These are phyloP conservation scores for Fusarium pseudocircinatum DNA, from an alignment of 2,329 filamentous ascomycete species.

Conservation along the genomic window DNA sequence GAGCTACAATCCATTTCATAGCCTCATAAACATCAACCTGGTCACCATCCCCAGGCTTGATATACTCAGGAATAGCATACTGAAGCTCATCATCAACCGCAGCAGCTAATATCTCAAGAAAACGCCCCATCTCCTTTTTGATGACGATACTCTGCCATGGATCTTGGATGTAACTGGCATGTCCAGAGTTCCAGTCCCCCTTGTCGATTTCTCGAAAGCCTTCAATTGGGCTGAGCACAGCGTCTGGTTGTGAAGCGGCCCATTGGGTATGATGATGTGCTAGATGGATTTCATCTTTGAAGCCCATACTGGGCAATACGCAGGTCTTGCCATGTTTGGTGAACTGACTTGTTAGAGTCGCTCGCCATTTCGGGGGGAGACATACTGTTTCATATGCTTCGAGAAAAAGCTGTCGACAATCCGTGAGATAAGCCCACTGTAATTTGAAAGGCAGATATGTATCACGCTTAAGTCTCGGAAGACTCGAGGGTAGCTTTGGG, in stretches of 20 bases:
- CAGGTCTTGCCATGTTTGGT: slow-evolving; percentile 53
- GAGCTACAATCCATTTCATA: slow-evolving; percentile 45
- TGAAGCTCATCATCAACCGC: slow-evolving; percentile 49
- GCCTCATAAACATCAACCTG: slow-evolving; percentile 46
- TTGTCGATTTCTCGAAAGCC: slow-evolving; percentile 54
- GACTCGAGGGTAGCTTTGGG: background rate
- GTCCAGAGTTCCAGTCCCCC: slow-evolving; percentile 50
- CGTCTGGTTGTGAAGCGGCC: slow-evolving; percentile 53
- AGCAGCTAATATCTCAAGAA: slow-evolving; percentile 46
- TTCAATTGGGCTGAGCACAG: slow-evolving; percentile 45
- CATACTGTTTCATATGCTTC: slow-evolving; percentile 47
- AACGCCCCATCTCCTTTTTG: slow-evolving; percentile 49
- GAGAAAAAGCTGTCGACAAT: slow-evolving; percentile 44
- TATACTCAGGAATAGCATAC: slow-evolving; percentile 45
- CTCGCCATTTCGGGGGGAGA: accelerated
- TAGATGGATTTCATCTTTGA: slow-evolving; percentile 54
- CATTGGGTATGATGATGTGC: slow-evolving; percentile 52
- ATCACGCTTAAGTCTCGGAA: background rate
- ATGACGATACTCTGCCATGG: slow-evolving; percentile 50
- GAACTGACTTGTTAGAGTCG: slow-evolving; percentile 36
- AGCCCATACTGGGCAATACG: slow-evolving; percentile 52
- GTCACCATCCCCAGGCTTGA: slow-evolving; percentile 42
- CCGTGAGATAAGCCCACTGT: slow-evolving; percentile 40
- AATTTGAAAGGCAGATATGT: slow-evolving; percentile 11
- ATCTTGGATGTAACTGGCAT: slow-evolving; percentile 47